phyloP scores from a whole-genome alignment of 225 moss, liverwort and hornwort species.

The Asterella californica region DNA sequence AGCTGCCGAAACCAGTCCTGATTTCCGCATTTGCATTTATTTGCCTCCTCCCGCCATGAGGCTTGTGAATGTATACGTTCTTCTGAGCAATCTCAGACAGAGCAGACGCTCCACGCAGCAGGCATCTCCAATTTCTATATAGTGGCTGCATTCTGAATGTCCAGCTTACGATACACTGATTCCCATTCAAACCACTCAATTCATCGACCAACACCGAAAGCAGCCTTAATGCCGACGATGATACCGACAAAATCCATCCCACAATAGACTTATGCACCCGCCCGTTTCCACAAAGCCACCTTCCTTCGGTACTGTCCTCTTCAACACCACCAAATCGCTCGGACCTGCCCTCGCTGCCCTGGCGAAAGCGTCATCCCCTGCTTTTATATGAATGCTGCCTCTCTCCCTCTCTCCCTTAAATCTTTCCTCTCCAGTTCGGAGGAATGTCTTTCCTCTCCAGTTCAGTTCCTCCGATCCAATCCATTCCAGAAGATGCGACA shows the following conservation, averaged over 20 bases:
- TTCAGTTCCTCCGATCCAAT: too few species aligned
- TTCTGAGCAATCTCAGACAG: background rate
- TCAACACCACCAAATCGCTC: conserved; percentile 18
- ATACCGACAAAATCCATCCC: too few species aligned
- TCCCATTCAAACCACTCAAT: background rate
- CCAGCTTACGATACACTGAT: background rate
- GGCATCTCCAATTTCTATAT: background rate
- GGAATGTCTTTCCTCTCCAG: background rate
- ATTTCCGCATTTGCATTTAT: background rate
- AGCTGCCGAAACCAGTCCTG: background rate
- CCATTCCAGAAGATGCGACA: background rate
- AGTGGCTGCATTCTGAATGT: background rate
- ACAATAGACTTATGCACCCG: too few species aligned
- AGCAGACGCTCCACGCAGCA: background rate
- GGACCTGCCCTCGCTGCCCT: conserved; percentile 28
- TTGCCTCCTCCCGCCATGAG: background rate
- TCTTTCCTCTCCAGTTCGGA: background rate
- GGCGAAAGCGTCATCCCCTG: conserved; percentile 29
- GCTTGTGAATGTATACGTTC: background rate
- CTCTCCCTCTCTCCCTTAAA: conserved; percentile 13
- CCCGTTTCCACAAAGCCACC: too few species aligned
- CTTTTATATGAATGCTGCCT: conserved; percentile 20
- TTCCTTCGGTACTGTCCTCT: too few species aligned
- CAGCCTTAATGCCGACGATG: too few species aligned
- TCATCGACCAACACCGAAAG: too few species aligned